phyloP scores from a whole-genome alignment of 768 basidiomycete species.

The Leccinum barrowsii region DNA sequence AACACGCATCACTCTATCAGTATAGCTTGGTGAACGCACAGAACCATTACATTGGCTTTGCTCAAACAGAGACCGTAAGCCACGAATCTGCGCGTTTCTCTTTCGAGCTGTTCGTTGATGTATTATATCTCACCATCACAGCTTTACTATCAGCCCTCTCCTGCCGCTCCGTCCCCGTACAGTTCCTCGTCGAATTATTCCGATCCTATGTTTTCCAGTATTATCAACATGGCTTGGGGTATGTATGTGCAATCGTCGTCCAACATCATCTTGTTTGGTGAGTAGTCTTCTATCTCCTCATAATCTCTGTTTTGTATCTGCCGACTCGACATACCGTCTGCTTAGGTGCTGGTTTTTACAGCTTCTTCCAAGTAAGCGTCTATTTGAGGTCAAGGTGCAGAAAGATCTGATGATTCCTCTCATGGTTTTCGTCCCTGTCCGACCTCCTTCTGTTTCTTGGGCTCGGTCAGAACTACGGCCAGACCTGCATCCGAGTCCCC shows the following conservation, averaged over 20 bases:
- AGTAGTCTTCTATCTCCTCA: slow-evolving; percentile 9
- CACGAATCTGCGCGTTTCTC: background rate
- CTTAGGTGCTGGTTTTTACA: slow-evolving; percentile 46
- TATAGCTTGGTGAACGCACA: slow-evolving; percentile 42
- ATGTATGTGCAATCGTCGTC: slow-evolving; percentile 31
- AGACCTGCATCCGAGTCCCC: slow-evolving; percentile 31
- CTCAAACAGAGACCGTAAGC: slow-evolving; percentile 50
- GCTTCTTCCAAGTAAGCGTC: slow-evolving; percentile 39
- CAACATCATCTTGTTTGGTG: slow-evolving; percentile 43
- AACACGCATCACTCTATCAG: slow-evolving; percentile 49
- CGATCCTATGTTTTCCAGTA: slow-evolving; percentile 35
- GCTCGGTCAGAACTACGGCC: slow-evolving; percentile 34
- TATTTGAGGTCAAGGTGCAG: background rate
- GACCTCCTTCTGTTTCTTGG: background rate
- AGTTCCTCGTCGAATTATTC: slow-evolving; percentile 29
- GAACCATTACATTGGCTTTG: slow-evolving; percentile 48
- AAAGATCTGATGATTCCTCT: background rate
- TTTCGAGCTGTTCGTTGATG: background rate
- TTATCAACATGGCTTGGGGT: slow-evolving; percentile 7
- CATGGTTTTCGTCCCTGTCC: background rate
- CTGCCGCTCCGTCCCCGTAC: slow-evolving; percentile 42
- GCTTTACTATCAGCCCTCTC: slow-evolving; percentile 49
- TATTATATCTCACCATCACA: slow-evolving; percentile 8
- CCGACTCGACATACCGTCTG: slow-evolving; percentile 6
- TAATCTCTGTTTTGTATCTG: slow-evolving; percentile 18